Percentiles rank a stretch among this genome's conserved stretches.
Conservation (phyloP, 148 eudicot genomes). For the Persicaria maculosa region DNA sequence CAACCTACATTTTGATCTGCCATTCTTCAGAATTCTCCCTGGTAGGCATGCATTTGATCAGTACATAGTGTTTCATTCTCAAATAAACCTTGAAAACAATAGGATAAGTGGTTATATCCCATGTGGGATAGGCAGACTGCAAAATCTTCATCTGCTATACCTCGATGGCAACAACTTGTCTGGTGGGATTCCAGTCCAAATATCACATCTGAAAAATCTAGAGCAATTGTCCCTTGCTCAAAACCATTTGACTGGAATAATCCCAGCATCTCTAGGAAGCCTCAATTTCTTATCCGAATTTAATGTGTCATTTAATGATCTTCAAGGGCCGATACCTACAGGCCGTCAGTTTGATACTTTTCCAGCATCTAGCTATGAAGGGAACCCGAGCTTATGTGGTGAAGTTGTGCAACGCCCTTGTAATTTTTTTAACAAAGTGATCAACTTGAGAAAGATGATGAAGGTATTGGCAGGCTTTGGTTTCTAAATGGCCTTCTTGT, state of each 20-base stretch:
- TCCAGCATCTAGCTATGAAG: not conserved
- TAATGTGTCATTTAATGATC: no score
- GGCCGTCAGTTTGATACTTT: not conserved
- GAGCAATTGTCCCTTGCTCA: conserved; percentile 26
- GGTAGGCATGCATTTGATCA: conserved; percentile 57
- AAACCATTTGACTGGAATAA: no score
- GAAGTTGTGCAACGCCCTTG: not conserved
- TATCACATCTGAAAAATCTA: conserved; percentile 60
- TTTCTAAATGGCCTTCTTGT: not conserved
- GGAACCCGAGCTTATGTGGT: not conserved
- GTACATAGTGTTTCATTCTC: conserved; percentile 59
- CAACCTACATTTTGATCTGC: conserved; percentile 51
- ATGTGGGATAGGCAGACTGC: conserved; percentile 59
- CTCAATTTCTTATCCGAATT: no score
- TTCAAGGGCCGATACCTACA: no score
- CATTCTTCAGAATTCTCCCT: conserved; percentile 57
- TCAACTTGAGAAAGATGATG: not conserved
- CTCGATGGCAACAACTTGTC: conserved; percentile 54
- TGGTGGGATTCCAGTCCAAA: conserved; percentile 60
- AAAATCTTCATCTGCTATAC: conserved; percentile 51
- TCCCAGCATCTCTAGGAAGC: no score
- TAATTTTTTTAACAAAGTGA: not conserved
- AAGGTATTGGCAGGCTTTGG: not conserved
- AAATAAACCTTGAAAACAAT: conserved; percentile 53
- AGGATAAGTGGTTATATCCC: conserved; percentile 62